Evolutionary conservation across 306 rosid species (phyloP).

Genomic region (Mucuna pruriens): DNA sequence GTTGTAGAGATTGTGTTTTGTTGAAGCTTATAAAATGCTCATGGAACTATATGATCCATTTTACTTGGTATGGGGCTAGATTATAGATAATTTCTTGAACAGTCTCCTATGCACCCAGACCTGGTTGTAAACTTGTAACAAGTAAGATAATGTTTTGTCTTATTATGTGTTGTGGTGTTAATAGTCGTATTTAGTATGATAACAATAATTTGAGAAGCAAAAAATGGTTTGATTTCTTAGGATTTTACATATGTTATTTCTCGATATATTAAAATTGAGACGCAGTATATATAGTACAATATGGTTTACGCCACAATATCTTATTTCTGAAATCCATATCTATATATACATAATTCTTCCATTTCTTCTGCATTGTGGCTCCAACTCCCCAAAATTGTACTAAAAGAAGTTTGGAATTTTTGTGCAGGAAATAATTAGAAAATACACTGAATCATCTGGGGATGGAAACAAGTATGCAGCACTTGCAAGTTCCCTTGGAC

Average conservation of each 20-base stretch:
- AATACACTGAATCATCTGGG: conserved; percentile 66
- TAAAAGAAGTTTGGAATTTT: conserved; percentile 28
- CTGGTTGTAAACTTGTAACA: not conserved
- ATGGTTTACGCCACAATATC: not conserved
- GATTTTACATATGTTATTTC: not conserved
- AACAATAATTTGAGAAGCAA: conserved; percentile 3
- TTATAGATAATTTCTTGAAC: not conserved
- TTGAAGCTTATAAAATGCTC: conserved; percentile 1
- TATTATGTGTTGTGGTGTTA: not conserved
- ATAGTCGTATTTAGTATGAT: conserved; percentile 5
- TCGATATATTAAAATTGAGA: conserved; percentile 13
- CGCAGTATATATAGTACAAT: not conserved
- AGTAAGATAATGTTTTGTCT: not conserved
- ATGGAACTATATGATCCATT: not conserved
- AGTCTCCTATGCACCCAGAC: not conserved
- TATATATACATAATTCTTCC: conserved; percentile 3
- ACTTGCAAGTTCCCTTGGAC: conserved; percentile 81
- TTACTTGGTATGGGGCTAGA: not conserved
- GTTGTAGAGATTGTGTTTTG: not conserved
- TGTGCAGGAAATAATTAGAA: conserved; percentile 72
- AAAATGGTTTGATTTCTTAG: not conserved
- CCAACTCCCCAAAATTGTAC: not conserved
- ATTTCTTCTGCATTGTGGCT: not conserved
- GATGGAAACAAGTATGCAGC: conserved; percentile 79
- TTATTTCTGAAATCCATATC: conserved; percentile 13